phyloP scores from a whole-genome alignment of 2,329 filamentous ascomycete species.

The Diplodia sapinea region DNA sequence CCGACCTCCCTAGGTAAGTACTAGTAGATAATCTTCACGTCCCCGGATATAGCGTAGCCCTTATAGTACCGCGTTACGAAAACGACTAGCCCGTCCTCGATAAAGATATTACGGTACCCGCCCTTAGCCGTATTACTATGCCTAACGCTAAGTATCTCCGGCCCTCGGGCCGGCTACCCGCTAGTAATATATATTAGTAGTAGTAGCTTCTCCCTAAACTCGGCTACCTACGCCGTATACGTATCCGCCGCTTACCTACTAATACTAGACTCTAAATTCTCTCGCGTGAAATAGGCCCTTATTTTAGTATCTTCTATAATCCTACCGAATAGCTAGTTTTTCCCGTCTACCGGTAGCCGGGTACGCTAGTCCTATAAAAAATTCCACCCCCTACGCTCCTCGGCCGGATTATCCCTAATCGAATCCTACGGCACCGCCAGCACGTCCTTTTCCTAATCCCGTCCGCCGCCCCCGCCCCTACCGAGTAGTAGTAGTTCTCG shows the following conservation, averaged over 20 bases:
- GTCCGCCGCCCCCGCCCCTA: neutral
- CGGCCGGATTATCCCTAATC: conserved; percentile 32
- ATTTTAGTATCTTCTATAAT: neutral
- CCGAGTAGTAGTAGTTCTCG: neutral
- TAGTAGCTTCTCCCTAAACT: conserved; percentile 35
- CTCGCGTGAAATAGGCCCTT: neutral
- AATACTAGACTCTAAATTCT: neutral
- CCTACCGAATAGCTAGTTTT: neutral
- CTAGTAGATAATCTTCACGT: conserved; percentile 39
- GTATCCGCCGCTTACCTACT: neutral
- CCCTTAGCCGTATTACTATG: conserved; percentile 35
- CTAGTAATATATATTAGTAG: conserved; percentile 36
- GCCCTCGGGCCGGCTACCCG: conserved; percentile 34
- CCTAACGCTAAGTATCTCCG: conserved; percentile 36
- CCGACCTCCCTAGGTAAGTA: conserved; percentile 39
- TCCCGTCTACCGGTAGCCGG: neutral
- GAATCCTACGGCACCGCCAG: conserved; percentile 24
- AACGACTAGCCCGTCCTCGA: conserved; percentile 37
- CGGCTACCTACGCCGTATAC: conserved; percentile 1
- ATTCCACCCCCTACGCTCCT: conserved; percentile 31
- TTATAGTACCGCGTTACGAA: conserved; percentile 38
- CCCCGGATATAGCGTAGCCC: conserved; percentile 33
- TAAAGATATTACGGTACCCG: conserved; percentile 34
- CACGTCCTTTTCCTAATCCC: neutral
- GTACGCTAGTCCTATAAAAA: conserved; percentile 34